Percentiles rank a stretch among this genome's conserved stretches.
These are phyloP conservation scores for Colletotrichum sp. DNA, from an alignment of 2,329 filamentous ascomycete genomes.

Conservation along the genomic window DNA sequence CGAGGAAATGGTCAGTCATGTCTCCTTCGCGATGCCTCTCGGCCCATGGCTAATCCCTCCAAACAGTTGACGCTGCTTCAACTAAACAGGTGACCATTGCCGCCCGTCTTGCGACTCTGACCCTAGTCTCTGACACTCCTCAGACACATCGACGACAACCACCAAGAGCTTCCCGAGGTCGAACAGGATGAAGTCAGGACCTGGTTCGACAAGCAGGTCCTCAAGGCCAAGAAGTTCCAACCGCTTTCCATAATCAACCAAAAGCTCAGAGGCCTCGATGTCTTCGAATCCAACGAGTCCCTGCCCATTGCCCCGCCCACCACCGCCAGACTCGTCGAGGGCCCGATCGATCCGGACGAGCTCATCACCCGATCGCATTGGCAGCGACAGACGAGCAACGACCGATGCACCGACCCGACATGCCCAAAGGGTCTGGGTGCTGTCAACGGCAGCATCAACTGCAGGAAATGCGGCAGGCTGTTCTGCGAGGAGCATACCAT, in stretches of 20 bases:
- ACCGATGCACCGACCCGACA: conserved; percentile 84
- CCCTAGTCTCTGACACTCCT: conserved; percentile 6
- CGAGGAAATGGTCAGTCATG: conserved; percentile 84
- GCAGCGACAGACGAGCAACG: conserved; percentile 77
- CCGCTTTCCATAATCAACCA: conserved; percentile 91
- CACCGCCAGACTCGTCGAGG: conserved; percentile 47
- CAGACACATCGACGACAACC: conserved; percentile 79
- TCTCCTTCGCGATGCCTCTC: neutral
- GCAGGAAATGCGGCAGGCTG: conserved; percentile 87
- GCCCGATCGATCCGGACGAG: conserved; percentile 79
- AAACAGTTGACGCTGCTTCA: conserved; percentile 85
- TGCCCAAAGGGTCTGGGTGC: conserved; percentile 83
- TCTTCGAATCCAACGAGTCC: conserved; percentile 90
- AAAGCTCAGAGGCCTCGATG: conserved; percentile 89
- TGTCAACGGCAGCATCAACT: conserved; percentile 87
- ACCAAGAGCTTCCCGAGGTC: conserved; percentile 86
- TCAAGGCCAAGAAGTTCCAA: conserved; percentile 92
- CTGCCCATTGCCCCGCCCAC: conserved; percentile 31
- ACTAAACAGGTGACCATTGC: conserved; percentile 69
- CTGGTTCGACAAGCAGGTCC: conserved; percentile 95
- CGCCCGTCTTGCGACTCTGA: neutral
- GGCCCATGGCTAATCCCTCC: conserved; percentile 18
- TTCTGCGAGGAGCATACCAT: conserved; percentile 99
- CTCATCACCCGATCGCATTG: conserved; percentile 88
- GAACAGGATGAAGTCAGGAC: conserved; percentile 95